These are phyloP conservation scores for Fraxinus nigra DNA, from an alignment of 305 asterid genomes.

Conservation along the genomic window DNA sequence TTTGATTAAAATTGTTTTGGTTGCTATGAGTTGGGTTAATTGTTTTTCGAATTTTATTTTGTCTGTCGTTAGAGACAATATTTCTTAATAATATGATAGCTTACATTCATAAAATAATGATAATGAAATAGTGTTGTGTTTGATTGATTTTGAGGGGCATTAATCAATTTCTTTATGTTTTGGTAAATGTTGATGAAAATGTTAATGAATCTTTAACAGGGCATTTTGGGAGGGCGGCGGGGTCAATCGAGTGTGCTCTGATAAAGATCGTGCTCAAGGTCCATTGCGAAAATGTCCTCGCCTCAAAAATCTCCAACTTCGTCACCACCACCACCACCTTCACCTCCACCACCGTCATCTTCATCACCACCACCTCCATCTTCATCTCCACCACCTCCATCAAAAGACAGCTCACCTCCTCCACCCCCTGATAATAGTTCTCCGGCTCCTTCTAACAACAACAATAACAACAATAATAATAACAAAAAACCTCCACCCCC, in stretches of 20 bases:
- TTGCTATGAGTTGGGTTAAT: not conserved
- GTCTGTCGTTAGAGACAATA: not conserved
- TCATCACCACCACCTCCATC: conserved; percentile 21
- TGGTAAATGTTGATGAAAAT: conserved; percentile 3
- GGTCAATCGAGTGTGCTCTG: conserved; percentile 21
- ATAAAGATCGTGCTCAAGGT: not conserved
- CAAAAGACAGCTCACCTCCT: conserved; percentile 18
- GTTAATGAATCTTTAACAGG: conserved; percentile 38
- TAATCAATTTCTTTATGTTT: not conserved
- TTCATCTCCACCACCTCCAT: conserved; percentile 31
- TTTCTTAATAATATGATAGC: not conserved
- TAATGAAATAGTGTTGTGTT: not conserved
- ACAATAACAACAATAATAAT: not conserved
- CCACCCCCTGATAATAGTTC: conserved; percentile 19
- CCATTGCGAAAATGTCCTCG: conserved; percentile 39
- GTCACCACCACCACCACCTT: not conserved
- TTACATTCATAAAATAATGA: not conserved
- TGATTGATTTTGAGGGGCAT: not conserved
- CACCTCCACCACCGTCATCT: conserved; percentile 24
- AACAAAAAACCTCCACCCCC: conserved; percentile 35
- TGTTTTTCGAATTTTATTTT: not conserved
- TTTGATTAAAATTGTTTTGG: not conserved
- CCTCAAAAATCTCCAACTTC: not conserved
- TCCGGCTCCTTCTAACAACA: conserved; percentile 25
- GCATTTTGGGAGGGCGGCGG: conserved; percentile 63